phyloP scores from a whole-genome alignment of 495 filamentous ascomycete genomes.

The Xylaria telfairii region DNA sequence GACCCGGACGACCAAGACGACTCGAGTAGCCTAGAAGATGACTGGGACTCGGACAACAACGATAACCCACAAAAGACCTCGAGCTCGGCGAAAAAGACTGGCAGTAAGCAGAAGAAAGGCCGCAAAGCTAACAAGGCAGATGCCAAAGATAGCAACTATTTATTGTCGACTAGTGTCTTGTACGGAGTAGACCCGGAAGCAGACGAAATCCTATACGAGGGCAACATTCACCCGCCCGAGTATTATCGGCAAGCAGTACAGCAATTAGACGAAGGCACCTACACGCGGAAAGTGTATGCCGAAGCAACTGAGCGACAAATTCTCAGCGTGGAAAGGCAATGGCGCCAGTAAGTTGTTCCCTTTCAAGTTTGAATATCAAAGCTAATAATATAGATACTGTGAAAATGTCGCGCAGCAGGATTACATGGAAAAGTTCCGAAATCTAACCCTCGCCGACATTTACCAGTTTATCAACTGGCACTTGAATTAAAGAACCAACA shows the following conservation, averaged over 20 bases:
- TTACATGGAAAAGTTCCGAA: background rate
- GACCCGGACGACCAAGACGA: too few species aligned
- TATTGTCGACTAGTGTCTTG: too few species aligned
- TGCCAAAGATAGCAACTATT: too few species aligned
- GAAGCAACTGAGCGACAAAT: background rate
- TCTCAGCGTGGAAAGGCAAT: background rate
- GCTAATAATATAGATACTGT: background rate
- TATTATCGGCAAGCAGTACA: background rate
- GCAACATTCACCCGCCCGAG: constrained; percentile 23
- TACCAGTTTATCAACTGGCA: background rate
- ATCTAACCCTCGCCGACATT: background rate
- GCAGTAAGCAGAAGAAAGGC: too few species aligned
- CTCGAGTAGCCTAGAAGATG: too few species aligned
- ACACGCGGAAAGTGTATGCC: background rate
- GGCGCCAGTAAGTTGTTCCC: too few species aligned
- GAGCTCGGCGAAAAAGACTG: too few species aligned
- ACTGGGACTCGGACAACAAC: too few species aligned
- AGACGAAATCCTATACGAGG: constrained; percentile 10
- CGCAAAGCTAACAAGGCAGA: too few species aligned
- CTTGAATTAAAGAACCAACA: background rate
- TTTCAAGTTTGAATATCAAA: too few species aligned
- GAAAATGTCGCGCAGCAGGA: background rate
- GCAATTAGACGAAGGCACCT: background rate
- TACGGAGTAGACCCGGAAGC: too few species aligned
- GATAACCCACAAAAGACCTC: too few species aligned